A percentile compares a stretch with the other conserved stretches of the same genome.
Evolutionary conservation across 208 protist genomes (phyloP).

Genomic region (Leishmania tarentolae): DNA sequence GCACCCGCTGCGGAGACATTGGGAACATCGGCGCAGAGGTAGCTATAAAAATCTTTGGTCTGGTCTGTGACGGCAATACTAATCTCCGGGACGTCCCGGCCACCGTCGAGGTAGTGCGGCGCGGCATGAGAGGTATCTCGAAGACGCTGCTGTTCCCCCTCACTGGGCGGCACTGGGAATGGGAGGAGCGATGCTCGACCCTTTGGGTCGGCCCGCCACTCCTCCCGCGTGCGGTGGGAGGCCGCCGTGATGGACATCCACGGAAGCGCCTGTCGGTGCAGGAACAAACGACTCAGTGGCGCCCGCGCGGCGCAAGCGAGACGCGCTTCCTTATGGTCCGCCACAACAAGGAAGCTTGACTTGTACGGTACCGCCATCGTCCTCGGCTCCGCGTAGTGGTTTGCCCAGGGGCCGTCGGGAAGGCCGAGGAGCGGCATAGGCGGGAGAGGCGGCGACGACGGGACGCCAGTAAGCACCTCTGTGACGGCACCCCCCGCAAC

Average conservation of each 20-base stretch:
- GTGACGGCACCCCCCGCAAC: not conserved
- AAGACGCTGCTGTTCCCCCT: not conserved
- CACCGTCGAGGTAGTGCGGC: not conserved
- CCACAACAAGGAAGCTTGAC: not conserved
- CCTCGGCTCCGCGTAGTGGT: not conserved
- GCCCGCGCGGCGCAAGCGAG: not conserved
- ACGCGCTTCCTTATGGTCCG: not conserved
- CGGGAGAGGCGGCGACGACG: not conserved
- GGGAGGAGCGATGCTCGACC: not conserved
- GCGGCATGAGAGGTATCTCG: not conserved
- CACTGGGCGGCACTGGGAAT: not conserved
- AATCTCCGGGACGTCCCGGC: constrained; percentile 13
- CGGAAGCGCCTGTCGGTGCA: constrained; percentile 13
- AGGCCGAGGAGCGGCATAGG: not conserved
- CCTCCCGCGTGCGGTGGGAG: not conserved
- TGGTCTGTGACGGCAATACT: not conserved
- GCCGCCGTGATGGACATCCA: constrained; percentile 10
- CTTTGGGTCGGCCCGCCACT: not conserved
- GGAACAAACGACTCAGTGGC: not conserved
- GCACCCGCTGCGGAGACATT: not conserved
- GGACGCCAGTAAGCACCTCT: not conserved
- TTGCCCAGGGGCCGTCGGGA: not conserved
- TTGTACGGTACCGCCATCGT: not conserved
- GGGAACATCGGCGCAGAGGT: constrained; percentile 8
- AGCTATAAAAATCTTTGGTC: constrained; percentile 1